Evolutionary conservation across 2,329 filamentous ascomycete genomes (phyloP), one percentile per base, ranked within the genome.

Genomic region (Gnomoniopsis sp.): DNA sequence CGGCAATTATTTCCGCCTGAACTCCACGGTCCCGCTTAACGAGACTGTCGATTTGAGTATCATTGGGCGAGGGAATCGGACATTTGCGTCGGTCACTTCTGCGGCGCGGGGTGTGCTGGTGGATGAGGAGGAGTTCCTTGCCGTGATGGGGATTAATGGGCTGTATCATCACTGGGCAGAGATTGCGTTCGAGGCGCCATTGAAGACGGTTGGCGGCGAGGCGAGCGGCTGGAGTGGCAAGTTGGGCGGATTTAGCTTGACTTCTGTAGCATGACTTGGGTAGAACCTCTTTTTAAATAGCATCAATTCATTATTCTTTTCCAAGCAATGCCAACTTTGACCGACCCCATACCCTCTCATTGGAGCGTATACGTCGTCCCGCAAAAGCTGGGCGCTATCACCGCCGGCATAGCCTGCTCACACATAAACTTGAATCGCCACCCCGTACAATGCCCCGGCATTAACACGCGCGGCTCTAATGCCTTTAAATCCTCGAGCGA

Each of bases 391-490:
- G 80, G 80, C 8, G 79, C 78, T 59, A 83, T 64, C 3, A 70
- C 69, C 2, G 79, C 79, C 0, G 78, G 77, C 75, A 82, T 79
- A 41, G 73, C 69, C 60, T 74, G 77, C 66, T 83, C 79, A 61
- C 82, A 80, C 47, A 74, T 73, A 62, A 77, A 77, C 66, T 82
- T 83, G 38, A 79, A 80, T 61, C 79, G 72, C 80, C 80, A 85
- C 6, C 81, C 81, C 0, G 80, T 79, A 63, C 80, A 84, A 66
- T 84, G 81, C 0, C 81, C 81, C 0, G 81, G 79, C 66, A 84
- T 72, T 3, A 84, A 65, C 0, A 84, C 70, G 14, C 75, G 75
- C 0, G 79, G 78, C 53, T 76, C 71, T 3, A 83, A 64, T 0
- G 62, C 69, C 63, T 78, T 77, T 22, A 84, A 67, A 54, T 82